These are phyloP conservation scores for Infundibulicybe gibba DNA, from an alignment of 768 basidiomycete species.

Conservation along the genomic window DNA sequence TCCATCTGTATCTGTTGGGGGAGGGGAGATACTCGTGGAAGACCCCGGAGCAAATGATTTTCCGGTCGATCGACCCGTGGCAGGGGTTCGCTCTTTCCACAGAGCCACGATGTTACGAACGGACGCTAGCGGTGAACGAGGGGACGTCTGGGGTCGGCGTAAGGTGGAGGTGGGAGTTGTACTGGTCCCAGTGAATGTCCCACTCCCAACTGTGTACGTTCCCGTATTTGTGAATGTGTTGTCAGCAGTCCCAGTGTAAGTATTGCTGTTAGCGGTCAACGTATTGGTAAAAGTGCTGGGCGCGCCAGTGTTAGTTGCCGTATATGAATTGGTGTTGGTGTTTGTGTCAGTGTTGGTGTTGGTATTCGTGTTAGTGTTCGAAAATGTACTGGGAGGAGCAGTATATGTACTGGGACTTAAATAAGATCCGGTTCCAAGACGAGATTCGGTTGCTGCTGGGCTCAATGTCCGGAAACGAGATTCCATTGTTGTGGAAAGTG, in stretches of 20 bases:
- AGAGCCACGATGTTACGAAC: constrained; percentile 76
- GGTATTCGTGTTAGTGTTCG: constrained; percentile 28
- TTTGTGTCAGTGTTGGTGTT: constrained; percentile 33
- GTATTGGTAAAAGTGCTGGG: constrained; percentile 25
- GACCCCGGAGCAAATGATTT: constrained; percentile 37
- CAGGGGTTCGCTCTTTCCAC: constrained; percentile 70
- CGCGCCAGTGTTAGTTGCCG: constrained; percentile 1
- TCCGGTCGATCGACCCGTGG: constrained; percentile 26
- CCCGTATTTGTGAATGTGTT: too few relatives aligned
- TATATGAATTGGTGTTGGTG: constrained; percentile 26
- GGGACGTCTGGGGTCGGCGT: constrained; percentile 61
- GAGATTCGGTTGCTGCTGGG: constrained; percentile 14
- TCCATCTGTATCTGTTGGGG: constrained; percentile 34
- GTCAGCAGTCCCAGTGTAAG: too few relatives aligned
- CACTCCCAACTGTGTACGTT: too few relatives aligned
- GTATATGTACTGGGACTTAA: constrained; percentile 28
- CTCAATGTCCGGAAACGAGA: constrained; percentile 27
- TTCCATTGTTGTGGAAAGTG: constrained; percentile 31
- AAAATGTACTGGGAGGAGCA: constrained; percentile 31
- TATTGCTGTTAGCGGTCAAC: constrained; percentile 8
- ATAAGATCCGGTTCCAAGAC: constrained; percentile 26
- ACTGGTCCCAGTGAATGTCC: constrained; percentile 38
- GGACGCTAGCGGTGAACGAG: constrained; percentile 68
- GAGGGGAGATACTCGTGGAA: constrained; percentile 31
- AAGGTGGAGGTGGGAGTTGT: constrained; percentile 49